A percentile compares a stretch with the other conserved stretches of the same genome.
Conservation (phyloP, 2,329 filamentous ascomycete genomes). For the Akanthomyces lecanii region DNA sequence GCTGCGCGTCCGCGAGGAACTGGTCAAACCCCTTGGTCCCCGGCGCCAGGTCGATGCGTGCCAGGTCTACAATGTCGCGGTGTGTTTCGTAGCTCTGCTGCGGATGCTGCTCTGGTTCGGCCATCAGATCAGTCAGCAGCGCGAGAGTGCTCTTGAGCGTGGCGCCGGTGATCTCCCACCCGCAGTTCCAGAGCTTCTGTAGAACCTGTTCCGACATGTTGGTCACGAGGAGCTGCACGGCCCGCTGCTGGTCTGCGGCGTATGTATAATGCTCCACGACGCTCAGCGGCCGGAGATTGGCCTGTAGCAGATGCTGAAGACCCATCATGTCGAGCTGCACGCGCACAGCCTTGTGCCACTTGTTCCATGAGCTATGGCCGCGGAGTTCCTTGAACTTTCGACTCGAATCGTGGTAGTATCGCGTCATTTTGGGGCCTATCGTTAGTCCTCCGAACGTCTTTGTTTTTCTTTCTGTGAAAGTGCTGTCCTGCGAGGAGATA, state of each 20-base stretch:
- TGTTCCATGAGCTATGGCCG: neutral
- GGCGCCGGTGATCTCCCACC: neutral
- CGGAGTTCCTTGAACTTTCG: neutral
- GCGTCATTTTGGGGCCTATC: neutral
- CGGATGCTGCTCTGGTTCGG: neutral
- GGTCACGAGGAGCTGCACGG: neutral
- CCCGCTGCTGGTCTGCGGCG: neutral
- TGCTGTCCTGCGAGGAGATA: neutral
- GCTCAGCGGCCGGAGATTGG: neutral
- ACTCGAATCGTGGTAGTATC: neutral
- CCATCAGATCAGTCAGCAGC: conserved; percentile 2
- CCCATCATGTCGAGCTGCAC: conserved; percentile 6
- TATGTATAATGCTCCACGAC: neutral
- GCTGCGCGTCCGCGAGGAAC: neutral
- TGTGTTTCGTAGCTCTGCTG: conserved; percentile 10
- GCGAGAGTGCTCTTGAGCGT: conserved; percentile 6
- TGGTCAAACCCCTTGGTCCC: neutral
- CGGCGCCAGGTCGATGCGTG: neutral
- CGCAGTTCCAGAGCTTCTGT: neutral
- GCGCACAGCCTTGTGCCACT: conserved; percentile 8
- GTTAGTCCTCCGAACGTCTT: no score
- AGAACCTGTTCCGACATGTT: neutral
- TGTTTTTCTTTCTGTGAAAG: no score
- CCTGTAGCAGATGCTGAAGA: neutral
- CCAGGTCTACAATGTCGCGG: conserved; percentile 9